Evolutionary conservation across 169 alveolate genomes (phyloP).

Genomic region (Eimeria sp.): DNA sequence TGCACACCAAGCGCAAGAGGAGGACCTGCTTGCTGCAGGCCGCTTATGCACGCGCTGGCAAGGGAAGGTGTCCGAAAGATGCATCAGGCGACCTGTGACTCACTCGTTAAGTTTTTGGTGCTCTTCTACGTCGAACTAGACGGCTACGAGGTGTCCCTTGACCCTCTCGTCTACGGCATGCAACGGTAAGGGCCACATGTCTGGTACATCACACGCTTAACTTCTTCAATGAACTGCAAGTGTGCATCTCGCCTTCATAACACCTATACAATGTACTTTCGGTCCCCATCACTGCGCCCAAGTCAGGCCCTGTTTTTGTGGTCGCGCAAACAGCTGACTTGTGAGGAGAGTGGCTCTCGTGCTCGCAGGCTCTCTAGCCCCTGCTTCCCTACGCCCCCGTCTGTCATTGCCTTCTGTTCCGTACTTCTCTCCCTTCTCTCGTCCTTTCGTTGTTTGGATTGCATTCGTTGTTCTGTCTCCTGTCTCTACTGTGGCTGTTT

Average conservation of each 20-base stretch:
- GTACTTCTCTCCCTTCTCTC: background rate
- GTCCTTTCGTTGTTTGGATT: background rate
- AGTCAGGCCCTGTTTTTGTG: background rate
- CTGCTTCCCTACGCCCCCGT: background rate
- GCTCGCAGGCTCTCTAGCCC: background rate
- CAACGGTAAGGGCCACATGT: background rate
- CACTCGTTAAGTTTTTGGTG: background rate
- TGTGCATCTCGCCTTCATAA: background rate
- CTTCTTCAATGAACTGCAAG: background rate
- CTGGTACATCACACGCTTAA: background rate
- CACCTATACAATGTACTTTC: background rate
- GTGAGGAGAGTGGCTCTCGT: background rate
- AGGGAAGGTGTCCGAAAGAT: slow-evolving; percentile 38
- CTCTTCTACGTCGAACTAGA: slow-evolving; percentile 13
- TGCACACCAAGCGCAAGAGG: background rate
- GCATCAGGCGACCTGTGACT: slow-evolving; percentile 32
- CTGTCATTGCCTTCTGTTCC: background rate
- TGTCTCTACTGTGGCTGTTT: background rate
- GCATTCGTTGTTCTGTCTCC: background rate
- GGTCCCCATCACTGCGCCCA: too few species aligned
- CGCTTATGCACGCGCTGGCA: slow-evolving; percentile 32
- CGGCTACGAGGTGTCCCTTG: slow-evolving; percentile 11
- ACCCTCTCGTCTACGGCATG: slow-evolving; percentile 27
- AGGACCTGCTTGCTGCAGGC: slow-evolving; percentile 1
- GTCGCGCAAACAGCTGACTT: background rate